These are phyloP conservation scores for Pythium monospermum DNA, from an alignment of 352 stramenopile genomes.

Conservation along the genomic window DNA sequence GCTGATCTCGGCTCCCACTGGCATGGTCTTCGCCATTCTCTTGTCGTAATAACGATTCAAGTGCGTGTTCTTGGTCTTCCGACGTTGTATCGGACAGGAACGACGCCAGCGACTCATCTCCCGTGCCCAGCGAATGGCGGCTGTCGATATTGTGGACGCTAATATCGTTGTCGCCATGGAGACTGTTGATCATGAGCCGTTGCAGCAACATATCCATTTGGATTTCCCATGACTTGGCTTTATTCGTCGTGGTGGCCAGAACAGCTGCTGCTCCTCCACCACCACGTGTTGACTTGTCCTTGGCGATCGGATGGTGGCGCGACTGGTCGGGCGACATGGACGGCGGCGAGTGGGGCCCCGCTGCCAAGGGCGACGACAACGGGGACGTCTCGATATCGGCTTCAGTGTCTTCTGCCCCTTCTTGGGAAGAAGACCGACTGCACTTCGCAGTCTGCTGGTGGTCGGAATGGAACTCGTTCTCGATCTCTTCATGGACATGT, in stretches of 20 bases:
- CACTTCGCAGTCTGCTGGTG: not conserved
- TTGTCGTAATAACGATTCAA: too few relatives aligned
- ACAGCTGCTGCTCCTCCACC: not conserved
- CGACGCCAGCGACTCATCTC: conserved; percentile 31
- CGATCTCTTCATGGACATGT: too few relatives aligned
- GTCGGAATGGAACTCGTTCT: not conserved
- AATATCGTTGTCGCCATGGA: conserved; percentile 68
- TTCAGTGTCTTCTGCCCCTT: conserved; percentile 14
- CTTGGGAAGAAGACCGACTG: not conserved
- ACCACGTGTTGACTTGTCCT: conserved; percentile 3
- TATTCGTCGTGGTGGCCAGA: too few relatives aligned
- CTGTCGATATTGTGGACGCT: conserved; percentile 77
- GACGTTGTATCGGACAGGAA: conserved; percentile 29
- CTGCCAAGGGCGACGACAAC: not conserved
- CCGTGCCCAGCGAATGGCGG: conserved; percentile 42
- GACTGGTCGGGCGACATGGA: conserved; percentile 5
- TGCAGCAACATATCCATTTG: conserved; percentile 85
- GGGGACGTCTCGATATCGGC: conserved; percentile 10
- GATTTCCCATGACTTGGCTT: conserved; percentile 71
- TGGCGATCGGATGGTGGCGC: not conserved
- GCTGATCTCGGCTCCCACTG: too few relatives aligned
- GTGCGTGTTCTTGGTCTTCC: not conserved
- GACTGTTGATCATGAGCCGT: conserved; percentile 79
- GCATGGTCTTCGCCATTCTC: too few relatives aligned
- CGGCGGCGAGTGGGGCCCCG: not conserved